Base-by-base conservation (phyloP, 2,329 filamentous ascomycete species). In the Stagonosporopsis cucurbitacearum region DNA sequence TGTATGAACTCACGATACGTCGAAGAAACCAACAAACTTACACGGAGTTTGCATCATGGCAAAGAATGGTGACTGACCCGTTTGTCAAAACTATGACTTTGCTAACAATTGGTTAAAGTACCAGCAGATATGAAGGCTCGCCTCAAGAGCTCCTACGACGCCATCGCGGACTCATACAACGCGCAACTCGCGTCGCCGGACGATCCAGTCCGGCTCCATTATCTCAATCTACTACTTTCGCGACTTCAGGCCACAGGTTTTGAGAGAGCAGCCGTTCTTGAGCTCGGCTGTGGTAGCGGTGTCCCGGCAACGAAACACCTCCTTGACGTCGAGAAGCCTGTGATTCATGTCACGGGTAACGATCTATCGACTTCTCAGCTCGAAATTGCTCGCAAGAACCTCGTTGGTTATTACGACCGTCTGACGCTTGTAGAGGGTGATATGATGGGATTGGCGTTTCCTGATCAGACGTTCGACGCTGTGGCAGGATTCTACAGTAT, bases 401-500 rank as follows among this genome's bases (percentile, higher is more conserved):
- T 70, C 1, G 45, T 64, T 3, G 9, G 11, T 0, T 66, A 60
- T 23, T 26, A 36, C 1, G 50, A 64, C 4, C 55, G 56, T 25
- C 22, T 70, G 15, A 23, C 50, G 1, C 62, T 77, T 1, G 55
- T 75, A 3, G 59, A 71, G 15, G 77, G 75, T 2, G 79, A 81
- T 50, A 81, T 81, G 79, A 69, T 76, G 54, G 58, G 53, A 0
- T 66, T 81, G 1, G 49, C 66, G 1, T 79, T 80, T 54, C 55
- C 51, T 0, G 54, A 59, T 0, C 66, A 40, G 0, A 72, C 73
- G 0, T 76, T 86, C 51, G 78, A 84, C 54, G 82, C 79, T 4
- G 77, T 84, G 1, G 62, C 82, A 1, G 83, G 72, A 0, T 79
- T 86, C 62, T 86, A 84, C 68, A 83, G 79, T 30, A 67, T 86